Evolutionary conservation across 2,329 filamentous ascomycete genomes (phyloP), one percentile per base, ranked within the genome.

Genomic region (Onygenales sp.): DNA sequence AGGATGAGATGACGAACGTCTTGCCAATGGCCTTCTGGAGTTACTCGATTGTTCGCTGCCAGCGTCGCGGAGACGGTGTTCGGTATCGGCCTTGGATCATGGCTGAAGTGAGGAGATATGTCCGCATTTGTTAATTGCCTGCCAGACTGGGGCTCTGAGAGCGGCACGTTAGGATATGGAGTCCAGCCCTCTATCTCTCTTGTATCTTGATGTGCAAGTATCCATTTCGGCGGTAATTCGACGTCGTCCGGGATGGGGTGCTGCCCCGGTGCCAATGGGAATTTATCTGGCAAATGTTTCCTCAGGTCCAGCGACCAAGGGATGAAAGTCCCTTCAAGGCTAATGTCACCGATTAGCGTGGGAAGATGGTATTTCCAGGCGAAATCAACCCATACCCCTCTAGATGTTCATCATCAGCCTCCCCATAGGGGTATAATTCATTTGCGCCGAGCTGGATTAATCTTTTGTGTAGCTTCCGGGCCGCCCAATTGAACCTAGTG

Each of bases 331-430:
- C 87, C 88, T 65, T 95, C 90, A 37, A 91, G 82, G 0, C 90
- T 92, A 36, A 33, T 46, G 36, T 44, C 9, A 45, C 11, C 10
- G 6, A 32, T 45, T 4, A 52, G 39, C 11, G 13, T 21, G 17
- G 4, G 10, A 49, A 42, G 21, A 14, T 11, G 14, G 31, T 36
- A 27, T 44, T 31, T 2, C 17, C 3, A 39, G 34, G 21, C 21
- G 21, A 46, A 40, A 2, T 52, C 34, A 8, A 40, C n/a, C 73
- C 80, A 60, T 73, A 93, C 84, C 92, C 91, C 70, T 97, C 91
- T 31, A 88, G 83, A 74, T 96, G 90, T 66, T 94, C 88, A 62
- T 96, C 91, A 65, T 98, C 93, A 21, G 86, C 90, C 70, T 98
- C 93, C 10, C 88, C 93, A 39, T 84, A 77, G 42, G 85, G 82